Evolutionary conservation across 139 green algal species (phyloP), one percentile per base, ranked within the genome.

Genomic region (Mesotaenium endlicherianum): DNA sequence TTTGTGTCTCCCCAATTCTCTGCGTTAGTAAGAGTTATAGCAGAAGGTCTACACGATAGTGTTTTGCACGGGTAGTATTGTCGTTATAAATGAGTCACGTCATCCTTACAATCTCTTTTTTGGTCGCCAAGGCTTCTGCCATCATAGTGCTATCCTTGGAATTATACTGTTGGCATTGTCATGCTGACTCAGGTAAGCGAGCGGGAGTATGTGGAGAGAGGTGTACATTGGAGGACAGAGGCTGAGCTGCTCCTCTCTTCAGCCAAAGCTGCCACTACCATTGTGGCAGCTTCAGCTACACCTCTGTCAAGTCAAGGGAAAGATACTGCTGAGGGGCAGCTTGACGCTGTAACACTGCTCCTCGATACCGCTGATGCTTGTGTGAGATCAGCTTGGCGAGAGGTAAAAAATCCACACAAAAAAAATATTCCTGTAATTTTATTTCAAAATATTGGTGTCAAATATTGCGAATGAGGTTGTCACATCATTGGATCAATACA

Each of bases 371-470:
- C 60, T 47, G 60, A 72, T 72, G 60, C 60, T n/a, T 72, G 60
- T 11, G 60, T 14, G 11, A 72, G 5, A 5, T 72, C 60, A 47
- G 11, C 60, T 14, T 11, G 5, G 20, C 60, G 60, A 5, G 43
- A 72, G 60, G 60, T 72, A 72, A 34, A 26, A 26, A 20, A 72
- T 72, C 60, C n/a, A n/a, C n/a, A n/a, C n/a, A n/a, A n/a, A n/a
- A n/a, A n/a, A n/a, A n/a, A n/a, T n/a, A n/a, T 40, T 11, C 11
- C 60, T 72, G 11, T 72, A 72, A 72, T 38, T 72, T 6, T 72
- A 64, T 26, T 20, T 64, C 20, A 20, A 64, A 64, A 64, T 26
- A 34, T 20, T 64, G 20, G 50, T 34, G 26, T 64, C 20, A 20
- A 64, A 64, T 26, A 34, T 64, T 20, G 20, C 50, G 20, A 34